phyloP scores from a whole-genome alignment of 768 basidiomycete species.

The Mycena chlorophos region DNA sequence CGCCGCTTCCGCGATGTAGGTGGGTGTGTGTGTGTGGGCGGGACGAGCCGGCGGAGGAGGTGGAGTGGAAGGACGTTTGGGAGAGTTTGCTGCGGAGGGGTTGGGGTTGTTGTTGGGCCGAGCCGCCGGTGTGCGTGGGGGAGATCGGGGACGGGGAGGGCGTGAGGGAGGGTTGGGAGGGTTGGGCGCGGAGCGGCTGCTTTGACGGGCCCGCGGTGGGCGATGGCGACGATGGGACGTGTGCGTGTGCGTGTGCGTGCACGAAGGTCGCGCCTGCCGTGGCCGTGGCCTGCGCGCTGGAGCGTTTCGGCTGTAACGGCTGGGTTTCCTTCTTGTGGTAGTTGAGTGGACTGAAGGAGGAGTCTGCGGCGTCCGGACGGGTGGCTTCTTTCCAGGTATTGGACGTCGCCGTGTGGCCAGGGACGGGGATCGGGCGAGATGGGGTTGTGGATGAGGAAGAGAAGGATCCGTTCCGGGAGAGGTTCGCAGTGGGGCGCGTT shows the following conservation, averaged over 20 bases:
- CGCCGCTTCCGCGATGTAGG: background rate
- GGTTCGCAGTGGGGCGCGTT: background rate
- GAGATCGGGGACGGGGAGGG: background rate
- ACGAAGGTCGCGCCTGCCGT: background rate
- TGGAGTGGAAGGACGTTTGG: background rate
- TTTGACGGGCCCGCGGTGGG: background rate
- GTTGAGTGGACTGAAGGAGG: background rate
- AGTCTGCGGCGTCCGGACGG: background rate
- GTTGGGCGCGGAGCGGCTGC: background rate
- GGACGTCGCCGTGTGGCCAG: background rate
- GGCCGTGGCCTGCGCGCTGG: background rate
- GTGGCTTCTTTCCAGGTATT: conserved; percentile 1
- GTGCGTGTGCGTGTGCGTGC: background rate
- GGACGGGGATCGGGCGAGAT: background rate
- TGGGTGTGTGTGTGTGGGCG: background rate
- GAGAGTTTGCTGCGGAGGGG: background rate
- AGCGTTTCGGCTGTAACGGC: background rate
- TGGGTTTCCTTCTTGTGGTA: background rate
- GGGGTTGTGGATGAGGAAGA: background rate
- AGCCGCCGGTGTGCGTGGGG: background rate
- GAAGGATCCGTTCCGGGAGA: background rate
- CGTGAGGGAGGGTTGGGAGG: background rate
- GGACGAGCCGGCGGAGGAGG: background rate
- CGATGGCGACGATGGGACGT: background rate
- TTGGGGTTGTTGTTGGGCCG: background rate